These are phyloP conservation scores for Fusarium annulatum DNA, from an alignment of 2,329 filamentous ascomycete species.

Conservation along the genomic window DNA sequence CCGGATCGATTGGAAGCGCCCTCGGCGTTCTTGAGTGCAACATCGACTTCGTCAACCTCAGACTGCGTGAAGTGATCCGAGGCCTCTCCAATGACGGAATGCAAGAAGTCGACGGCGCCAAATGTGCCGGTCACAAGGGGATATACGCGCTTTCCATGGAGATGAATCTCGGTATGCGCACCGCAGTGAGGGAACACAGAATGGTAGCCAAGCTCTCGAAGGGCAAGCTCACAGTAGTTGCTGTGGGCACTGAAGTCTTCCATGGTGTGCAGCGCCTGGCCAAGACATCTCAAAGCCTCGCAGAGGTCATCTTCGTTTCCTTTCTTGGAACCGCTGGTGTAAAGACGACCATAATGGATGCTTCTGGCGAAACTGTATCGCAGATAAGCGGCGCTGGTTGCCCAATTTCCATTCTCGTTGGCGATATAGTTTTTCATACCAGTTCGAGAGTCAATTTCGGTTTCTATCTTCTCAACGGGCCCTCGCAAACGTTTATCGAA, in stretches of 20 bases:
- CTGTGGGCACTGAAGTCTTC: conserved; percentile 86
- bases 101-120: conserved; percentile 85
- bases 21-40: conserved; percentile 77
- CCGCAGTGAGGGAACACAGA: conserved; percentile 85
- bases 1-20: conserved; percentile 53
- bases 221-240: conserved; percentile 83
- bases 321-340: conserved; percentile 71
- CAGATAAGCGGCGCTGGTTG: conserved; percentile 88
- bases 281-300: conserved; percentile 80
- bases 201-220: conserved; percentile 82
- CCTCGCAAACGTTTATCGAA: conserved; percentile 85
- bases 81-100: conserved; percentile 81
- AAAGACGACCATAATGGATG: conserved; percentile 82
- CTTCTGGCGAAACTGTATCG: conserved; percentile 78
- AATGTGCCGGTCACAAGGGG: conserved; percentile 80
- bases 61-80: conserved; percentile 88
- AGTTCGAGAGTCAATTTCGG: conserved; percentile 77
- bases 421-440: conserved; percentile 99
- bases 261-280: conserved; percentile 80
- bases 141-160: conserved; percentile 72
- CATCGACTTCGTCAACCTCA: conserved; percentile 83
- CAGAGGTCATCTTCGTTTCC: conserved; percentile 82
- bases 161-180: conserved; percentile 70
- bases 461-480: conserved; percentile 77
- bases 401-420: conserved; percentile 88